phyloP scores from a whole-genome alignment of 768 basidiomycete genomes.

The Lactarius hengduanensis region DNA sequence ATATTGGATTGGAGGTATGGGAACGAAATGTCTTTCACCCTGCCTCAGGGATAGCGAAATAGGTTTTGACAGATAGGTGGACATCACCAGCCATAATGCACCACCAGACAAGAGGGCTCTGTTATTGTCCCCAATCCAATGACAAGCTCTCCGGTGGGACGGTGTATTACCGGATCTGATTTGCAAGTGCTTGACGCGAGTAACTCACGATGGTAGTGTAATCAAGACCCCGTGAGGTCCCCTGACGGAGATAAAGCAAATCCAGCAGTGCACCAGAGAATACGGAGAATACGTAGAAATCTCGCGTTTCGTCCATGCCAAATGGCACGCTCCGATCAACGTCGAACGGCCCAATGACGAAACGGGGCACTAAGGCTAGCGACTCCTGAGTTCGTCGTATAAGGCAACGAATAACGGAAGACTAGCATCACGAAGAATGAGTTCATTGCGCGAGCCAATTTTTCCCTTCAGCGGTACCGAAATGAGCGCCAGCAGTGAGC shows the following conservation, averaged over 20 bases:
- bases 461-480: background rate
- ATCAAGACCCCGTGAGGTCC: background rate
- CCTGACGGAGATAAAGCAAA: background rate
- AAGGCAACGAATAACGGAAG: background rate
- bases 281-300: background rate
- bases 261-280: background rate
- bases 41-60: background rate
- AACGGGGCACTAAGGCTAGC: background rate
- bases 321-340: background rate
- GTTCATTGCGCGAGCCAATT: background rate
- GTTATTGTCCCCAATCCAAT: background rate
- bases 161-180: conserved; percentile 2
- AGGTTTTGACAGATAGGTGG: background rate
- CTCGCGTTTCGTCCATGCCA: background rate
- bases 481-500: background rate
- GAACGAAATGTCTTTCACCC: background rate
- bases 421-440: background rate
- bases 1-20: background rate
- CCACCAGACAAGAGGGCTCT: background rate
- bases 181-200: background rate
- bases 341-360: background rate
- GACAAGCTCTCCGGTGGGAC: background rate
- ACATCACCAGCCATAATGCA: background rate
- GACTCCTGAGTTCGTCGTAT: background rate
- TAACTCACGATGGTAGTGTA: background rate